phyloP scores from a whole-genome alignment of 1,284 basidiomycete species.

The Boletus calvinii region DNA sequence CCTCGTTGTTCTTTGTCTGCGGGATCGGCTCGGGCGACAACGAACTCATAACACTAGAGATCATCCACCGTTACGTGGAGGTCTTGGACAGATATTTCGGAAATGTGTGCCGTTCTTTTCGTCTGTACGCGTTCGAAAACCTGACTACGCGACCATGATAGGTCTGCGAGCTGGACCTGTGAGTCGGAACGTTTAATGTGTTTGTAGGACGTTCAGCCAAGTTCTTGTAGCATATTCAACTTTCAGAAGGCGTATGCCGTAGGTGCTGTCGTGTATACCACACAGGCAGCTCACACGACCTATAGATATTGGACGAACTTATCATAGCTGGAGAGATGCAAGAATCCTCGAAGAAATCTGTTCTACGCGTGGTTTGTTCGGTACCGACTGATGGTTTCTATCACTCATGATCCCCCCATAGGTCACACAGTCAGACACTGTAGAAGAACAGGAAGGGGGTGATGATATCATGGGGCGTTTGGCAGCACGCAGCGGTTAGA shows the following conservation, averaged over 20 bases:
- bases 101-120: conserved; percentile 61
- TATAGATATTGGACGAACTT: conserved; percentile 92
- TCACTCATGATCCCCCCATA: conserved; percentile 29
- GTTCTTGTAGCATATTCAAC: conserved; percentile 83
- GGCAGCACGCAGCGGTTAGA: conserved; percentile 65
- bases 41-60: conserved; percentile 90
- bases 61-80: conserved; percentile 98
- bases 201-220: background rate
- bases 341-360: conserved; percentile 98
- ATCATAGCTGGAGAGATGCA: conserved; percentile 98
- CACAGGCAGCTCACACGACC: conserved; percentile 8
- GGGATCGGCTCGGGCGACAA: conserved; percentile 92
- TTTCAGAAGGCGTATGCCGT: conserved; percentile 98
- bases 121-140: background rate
- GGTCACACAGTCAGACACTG: conserved; percentile 79
- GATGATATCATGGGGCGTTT: conserved; percentile 77
- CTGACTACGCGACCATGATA: conserved; percentile 34
- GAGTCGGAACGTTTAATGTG: conserved; percentile 26
- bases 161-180: conserved; percentile 97
- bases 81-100: conserved; percentile 99
- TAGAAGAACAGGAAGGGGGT: conserved; percentile 78
- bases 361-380: conserved; percentile 75
- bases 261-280: conserved; percentile 26
- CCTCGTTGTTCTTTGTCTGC: conserved; percentile 96
- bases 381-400: background rate